Percentiles rank a stretch among this genome's conserved stretches.
phyloP scores from a whole-genome alignment of 257 asterid species.

The Penstemon barbatus region DNA sequence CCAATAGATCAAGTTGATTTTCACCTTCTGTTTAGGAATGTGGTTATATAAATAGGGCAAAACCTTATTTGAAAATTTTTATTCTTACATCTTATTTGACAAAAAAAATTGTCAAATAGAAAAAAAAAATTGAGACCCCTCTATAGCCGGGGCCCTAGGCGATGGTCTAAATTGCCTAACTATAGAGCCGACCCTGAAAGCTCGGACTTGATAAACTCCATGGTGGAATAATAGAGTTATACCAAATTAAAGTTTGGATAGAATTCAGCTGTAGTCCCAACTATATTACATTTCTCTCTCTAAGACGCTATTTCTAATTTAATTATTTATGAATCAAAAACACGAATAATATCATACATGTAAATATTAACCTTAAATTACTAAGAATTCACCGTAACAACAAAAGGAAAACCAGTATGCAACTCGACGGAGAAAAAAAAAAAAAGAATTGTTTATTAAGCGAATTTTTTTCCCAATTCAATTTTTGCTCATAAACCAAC shows the following conservation, averaged over 20 bases:
- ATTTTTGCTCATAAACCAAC: no score
- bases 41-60: no score
- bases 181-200: no score
- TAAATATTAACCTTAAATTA: not conserved
- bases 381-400: not conserved
- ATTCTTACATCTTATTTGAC: no score
- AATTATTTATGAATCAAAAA: not conserved
- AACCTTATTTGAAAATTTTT: no score
- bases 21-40: no score
- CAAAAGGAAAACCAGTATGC: not conserved
- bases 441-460: no score
- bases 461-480: not conserved
- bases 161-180: no score
- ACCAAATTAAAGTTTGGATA: not conserved
- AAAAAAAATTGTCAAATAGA: no score
- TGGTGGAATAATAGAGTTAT: not conserved
- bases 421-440: not conserved
- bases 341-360: not conserved
- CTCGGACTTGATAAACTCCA: not conserved
- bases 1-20: no score
- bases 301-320: not conserved
- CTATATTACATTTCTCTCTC: not conserved
- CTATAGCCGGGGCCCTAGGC: no score
- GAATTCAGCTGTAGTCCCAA: not conserved
- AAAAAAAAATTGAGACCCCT: no score